These are phyloP conservation scores for Rhododendron williamsianum DNA, from an alignment of 148 eudicot species.

Conservation along the genomic window DNA sequence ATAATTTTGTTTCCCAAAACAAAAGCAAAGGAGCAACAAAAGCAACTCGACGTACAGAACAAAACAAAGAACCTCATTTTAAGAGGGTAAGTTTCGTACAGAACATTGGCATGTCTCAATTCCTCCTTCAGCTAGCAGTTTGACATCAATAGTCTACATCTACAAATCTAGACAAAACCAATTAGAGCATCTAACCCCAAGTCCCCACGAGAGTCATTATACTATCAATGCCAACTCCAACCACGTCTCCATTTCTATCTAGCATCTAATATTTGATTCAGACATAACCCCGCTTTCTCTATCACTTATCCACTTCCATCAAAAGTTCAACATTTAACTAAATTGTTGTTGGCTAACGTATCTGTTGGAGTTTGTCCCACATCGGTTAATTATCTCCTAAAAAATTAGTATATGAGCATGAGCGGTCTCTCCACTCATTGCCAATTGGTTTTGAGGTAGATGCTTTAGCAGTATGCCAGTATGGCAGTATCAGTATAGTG, in stretches of 20 bases:
- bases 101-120: neutral
- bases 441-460: neutral
- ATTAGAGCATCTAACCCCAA: neutral
- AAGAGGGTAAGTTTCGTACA: neutral
- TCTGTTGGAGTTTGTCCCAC: neutral
- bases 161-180: neutral
- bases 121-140: neutral
- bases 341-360: neutral
- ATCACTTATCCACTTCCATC: neutral
- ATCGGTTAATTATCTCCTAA: neutral
- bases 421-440: no score
- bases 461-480: neutral
- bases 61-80: neutral
- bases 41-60: neutral
- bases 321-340: neutral
- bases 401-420: no score
- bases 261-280: neutral
- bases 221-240: neutral
- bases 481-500: neutral
- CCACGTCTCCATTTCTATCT: neutral
- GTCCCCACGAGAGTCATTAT: neutral
- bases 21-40: neutral
- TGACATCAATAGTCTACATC: neutral
- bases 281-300: neutral
- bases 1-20: neutral